These are phyloP conservation scores for Leccinum broughii DNA, from an alignment of 768 basidiomycete genomes.

Conservation along the genomic window DNA sequence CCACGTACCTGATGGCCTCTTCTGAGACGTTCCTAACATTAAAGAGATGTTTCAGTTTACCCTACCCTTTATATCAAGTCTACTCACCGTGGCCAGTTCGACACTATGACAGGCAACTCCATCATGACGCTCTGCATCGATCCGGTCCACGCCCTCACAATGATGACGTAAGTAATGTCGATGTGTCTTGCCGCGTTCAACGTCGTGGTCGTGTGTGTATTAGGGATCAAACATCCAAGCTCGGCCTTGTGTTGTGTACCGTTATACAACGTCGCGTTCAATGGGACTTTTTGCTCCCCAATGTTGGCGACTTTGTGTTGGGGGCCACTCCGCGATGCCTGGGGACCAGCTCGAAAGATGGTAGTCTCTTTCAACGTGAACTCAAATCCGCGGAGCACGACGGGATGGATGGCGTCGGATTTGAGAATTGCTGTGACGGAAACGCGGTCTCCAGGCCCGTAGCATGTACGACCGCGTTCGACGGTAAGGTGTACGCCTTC, in stretches of 20 bases:
- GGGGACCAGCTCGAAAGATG: conserved; percentile 66
- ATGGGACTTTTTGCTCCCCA: conserved; percentile 68
- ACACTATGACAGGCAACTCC: conserved; percentile 78
- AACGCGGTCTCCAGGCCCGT: conserved; percentile 83
- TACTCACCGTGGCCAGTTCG: conserved; percentile 82
- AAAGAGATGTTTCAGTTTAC: background rate
- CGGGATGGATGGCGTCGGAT: conserved; percentile 65
- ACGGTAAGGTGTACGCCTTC: conserved; percentile 77
- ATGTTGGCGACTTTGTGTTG: conserved; percentile 55
- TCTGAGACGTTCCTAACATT: conserved; percentile 61
- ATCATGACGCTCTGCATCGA: conserved; percentile 62
- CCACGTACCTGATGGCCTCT: conserved; percentile 58
- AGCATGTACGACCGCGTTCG: conserved; percentile 75
- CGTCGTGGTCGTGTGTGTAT: conserved; percentile 77
- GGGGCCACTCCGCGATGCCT: conserved; percentile 53
- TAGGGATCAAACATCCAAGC: conserved; percentile 65
- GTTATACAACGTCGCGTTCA: conserved; percentile 73
- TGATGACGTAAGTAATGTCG: conserved; percentile 79
- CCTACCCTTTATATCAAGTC: background rate
- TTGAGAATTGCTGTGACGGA: conserved; percentile 69
- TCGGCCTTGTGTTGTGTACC: conserved; percentile 74
- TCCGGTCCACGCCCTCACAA: conserved; percentile 76
- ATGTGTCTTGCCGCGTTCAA: conserved; percentile 81
- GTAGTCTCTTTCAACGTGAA: conserved; percentile 77
- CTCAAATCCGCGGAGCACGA: conserved; percentile 82